Conservation (phyloP, 23 red algal genomes). For the Chondrus crispus region DNA sequence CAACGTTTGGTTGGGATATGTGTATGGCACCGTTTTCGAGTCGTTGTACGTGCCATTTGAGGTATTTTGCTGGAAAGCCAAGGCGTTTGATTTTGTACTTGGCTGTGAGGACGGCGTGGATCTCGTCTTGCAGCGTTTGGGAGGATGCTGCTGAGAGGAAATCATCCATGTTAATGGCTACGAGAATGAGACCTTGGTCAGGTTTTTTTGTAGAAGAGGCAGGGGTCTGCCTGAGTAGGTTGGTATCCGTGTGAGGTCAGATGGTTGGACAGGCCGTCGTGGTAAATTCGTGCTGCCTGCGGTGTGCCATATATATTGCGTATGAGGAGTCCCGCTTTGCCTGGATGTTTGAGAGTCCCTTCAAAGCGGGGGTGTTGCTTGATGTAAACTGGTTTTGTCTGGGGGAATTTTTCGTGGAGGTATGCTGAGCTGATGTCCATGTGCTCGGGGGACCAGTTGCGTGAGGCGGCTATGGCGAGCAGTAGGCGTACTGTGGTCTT, state of each 20-base stretch:
- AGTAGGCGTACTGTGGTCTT: neutral
- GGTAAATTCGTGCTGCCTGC: neutral
- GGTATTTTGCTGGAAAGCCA: neutral
- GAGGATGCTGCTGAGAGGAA: neutral
- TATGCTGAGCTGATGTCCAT: neutral
- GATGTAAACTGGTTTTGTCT: neutral
- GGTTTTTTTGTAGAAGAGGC: neutral
- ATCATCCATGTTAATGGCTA: neutral
- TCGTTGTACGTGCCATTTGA: neutral
- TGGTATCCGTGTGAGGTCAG: neutral
- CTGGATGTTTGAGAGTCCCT: neutral
- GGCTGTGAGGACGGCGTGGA: neutral
- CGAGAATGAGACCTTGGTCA: neutral
- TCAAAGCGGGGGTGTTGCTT: neutral
- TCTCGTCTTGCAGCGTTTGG: neutral
- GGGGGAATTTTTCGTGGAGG: neutral
- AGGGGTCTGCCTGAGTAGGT: neutral
- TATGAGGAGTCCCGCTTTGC: neutral
- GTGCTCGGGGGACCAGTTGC: neutral
- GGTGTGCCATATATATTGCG: neutral
- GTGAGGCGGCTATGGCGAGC: neutral
- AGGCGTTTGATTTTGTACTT: neutral
- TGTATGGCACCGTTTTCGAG: neutral
- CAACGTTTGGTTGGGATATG: neutral
- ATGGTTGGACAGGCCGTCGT: neutral